Conservation (phyloP, 75 land plant species). For the Pinus albicaulis region DNA sequence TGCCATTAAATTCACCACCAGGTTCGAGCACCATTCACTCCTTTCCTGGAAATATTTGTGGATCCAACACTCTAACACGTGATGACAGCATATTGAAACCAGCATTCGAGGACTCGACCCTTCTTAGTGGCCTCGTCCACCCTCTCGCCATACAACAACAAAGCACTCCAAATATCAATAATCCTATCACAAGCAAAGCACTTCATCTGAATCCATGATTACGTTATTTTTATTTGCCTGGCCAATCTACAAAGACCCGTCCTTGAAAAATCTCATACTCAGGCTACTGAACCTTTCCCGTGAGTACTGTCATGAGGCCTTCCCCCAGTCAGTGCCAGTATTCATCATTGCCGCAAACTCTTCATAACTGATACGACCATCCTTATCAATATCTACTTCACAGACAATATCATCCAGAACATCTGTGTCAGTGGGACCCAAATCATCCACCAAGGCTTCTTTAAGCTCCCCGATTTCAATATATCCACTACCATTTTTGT, state of each 20-base stretch:
- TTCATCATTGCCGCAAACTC: conserved; percentile 61
- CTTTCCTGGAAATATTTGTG: too few species aligned
- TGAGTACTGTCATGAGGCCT: conserved; percentile 51
- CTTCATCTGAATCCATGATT: neutral
- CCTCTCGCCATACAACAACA: too few species aligned
- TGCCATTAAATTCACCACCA: too few species aligned
- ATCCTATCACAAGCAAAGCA: too few species aligned
- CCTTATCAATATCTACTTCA: conserved; percentile 52
- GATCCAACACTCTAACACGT: too few species aligned
- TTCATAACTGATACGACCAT: conserved; percentile 53
- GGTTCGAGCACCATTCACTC: too few species aligned
- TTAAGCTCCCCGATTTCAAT: conserved; percentile 45
- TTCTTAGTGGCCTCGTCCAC: too few species aligned
- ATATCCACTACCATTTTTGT: conserved; percentile 37
- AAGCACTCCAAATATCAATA: too few species aligned
- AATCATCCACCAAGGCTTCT: conserved; percentile 26
- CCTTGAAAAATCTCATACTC: conserved; percentile 37
- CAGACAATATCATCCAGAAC: conserved; percentile 22
- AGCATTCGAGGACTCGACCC: too few species aligned
- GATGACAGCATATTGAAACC: too few species aligned
- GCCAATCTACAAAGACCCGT: conserved; percentile 30
- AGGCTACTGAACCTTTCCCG: conserved; percentile 36
- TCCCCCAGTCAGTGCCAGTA: conserved; percentile 55
- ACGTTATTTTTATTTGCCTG: conserved; percentile 12
- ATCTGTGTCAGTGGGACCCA: conserved; percentile 16